Base-by-base conservation (phyloP, 2,329 filamentous ascomycete genomes). In the Aspergillus ibericus region DNA sequence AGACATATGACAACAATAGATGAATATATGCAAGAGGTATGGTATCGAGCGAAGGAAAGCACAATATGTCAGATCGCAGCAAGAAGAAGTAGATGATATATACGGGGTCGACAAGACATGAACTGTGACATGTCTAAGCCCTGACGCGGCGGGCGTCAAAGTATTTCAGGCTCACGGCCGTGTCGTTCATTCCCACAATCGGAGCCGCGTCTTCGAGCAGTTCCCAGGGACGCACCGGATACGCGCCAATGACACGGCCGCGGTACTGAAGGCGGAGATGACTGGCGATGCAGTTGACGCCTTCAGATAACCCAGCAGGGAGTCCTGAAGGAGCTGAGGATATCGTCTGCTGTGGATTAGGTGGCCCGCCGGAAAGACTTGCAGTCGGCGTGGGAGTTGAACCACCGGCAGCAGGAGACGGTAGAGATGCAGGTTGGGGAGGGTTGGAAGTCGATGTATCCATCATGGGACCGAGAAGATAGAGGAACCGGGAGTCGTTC, bases 151-250 rank as follows among this genome's bases (percentile, higher is more conserved):
- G 66, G 15, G 78, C 72, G 50, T 77, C 76, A 57, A 80, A 80
- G 44, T 74, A 75, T 18, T 73, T 68, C 44, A 80, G 60, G 53
- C 72, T 77, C 32, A 80, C 65, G 18, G 77, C 76, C 4, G 78
- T 80, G 59, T 80, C 78, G 59, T 80, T 80, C n/a, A 70, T 66
- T 22, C 77, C 76, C 20, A 75, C 64, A 16, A 78, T 71, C 1
- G 78, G 78, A 16, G 78, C 77, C 10, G 78, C 74, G 58, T 79
- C 78, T 61, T 77, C 76, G 22, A 80, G 69, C 56, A 79, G 71
- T 58, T 80, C 78, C 78, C 78, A 80, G 27, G 72, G 73, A 20
- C 74, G 74, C 9, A 76, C 61, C 1, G 71, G 70, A 51, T 72
- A 78, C 2, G 73, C 61, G 2, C 74, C 75, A 34, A 73, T 59